phyloP scores from a whole-genome alignment of 2,329 filamentous ascomycete species.

The Aspergillus quadricinctus region DNA sequence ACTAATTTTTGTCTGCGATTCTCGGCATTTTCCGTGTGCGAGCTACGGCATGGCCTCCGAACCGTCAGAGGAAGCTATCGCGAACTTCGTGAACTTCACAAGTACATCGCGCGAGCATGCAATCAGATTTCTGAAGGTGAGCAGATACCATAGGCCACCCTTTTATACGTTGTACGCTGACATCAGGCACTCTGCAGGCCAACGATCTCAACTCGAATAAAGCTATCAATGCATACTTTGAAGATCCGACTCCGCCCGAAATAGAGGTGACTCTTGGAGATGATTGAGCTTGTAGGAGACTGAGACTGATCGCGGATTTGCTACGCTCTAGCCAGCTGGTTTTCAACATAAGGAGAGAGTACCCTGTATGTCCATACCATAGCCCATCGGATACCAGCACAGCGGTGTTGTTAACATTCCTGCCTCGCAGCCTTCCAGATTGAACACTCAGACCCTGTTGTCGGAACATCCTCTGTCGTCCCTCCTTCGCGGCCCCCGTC shows the following conservation, averaged over 20 bases:
- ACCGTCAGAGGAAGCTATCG: constrained; percentile 38
- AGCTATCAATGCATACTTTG: constrained; percentile 46
- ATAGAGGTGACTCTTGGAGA: constrained; percentile 23
- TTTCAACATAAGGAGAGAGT: constrained; percentile 23
- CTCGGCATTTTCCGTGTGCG: background rate
- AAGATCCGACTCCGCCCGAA: constrained; percentile 37
- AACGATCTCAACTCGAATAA: constrained; percentile 42
- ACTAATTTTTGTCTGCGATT: background rate
- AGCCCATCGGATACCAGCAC: background rate
- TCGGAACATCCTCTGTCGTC: constrained; percentile 31
- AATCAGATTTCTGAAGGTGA: constrained; percentile 39
- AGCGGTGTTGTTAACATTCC: constrained; percentile 5
- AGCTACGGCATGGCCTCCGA: constrained; percentile 30
- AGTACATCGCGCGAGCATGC: constrained; percentile 38
- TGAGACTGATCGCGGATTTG: constrained; percentile 11
- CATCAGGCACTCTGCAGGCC: constrained; percentile 27
- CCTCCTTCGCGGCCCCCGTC: constrained; percentile 47
- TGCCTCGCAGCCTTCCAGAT: constrained; percentile 32
- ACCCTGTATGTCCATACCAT: constrained; percentile 19
- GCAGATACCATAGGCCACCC: background rate
- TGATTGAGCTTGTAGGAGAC: background rate
- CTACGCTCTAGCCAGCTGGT: constrained; percentile 11
- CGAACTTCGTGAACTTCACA: constrained; percentile 39
- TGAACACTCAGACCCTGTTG: constrained; percentile 33
- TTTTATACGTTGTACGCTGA: constrained; percentile 7